Evolutionary conservation across 768 basidiomycete species (phyloP).

Genomic region (Mycena metata): DNA sequence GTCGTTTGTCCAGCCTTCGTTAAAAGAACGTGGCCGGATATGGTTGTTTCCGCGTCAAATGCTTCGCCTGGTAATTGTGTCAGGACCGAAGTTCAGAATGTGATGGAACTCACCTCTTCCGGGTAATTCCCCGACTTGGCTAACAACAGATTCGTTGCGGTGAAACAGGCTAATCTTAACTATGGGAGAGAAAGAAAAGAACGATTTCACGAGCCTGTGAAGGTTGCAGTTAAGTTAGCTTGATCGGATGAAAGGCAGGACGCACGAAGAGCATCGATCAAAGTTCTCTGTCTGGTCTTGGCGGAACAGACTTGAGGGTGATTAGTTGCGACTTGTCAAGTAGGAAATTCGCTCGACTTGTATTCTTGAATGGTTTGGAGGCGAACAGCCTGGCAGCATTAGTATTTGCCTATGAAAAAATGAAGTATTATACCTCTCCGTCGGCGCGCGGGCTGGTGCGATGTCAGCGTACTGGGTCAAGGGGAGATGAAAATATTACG

Average conservation of each 20-base stretch:
- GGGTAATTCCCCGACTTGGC: constrained; percentile 25
- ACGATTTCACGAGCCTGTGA: constrained; percentile 22
- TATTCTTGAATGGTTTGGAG: constrained; percentile 27
- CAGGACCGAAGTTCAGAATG: not conserved
- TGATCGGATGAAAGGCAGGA: too few species aligned
- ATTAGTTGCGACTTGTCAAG: not conserved
- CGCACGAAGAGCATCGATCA: constrained; percentile 18
- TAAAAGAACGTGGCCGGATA: constrained; percentile 30
- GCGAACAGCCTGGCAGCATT: not conserved
- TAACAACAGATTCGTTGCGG: constrained; percentile 29
- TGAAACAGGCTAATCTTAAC: constrained; percentile 27
- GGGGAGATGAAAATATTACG: not conserved
- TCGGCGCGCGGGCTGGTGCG: constrained; percentile 21
- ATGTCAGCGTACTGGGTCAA: too few species aligned
- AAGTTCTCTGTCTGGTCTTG: constrained; percentile 28
- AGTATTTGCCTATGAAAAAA: too few species aligned
- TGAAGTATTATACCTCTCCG: constrained; percentile 5
- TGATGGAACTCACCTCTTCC: not conserved
- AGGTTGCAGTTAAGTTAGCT: too few species aligned
- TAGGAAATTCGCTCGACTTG: constrained; percentile 17
- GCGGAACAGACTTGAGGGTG: constrained; percentile 22
- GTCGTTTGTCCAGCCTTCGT: constrained; percentile 21
- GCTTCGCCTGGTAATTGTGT: constrained; percentile 3
- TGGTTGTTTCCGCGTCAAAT: constrained; percentile 30
- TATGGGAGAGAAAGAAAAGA: constrained; percentile 24